Evolutionary conservation across 768 basidiomycete species (phyloP).

Genomic region (Wakefieldia striispora): DNA sequence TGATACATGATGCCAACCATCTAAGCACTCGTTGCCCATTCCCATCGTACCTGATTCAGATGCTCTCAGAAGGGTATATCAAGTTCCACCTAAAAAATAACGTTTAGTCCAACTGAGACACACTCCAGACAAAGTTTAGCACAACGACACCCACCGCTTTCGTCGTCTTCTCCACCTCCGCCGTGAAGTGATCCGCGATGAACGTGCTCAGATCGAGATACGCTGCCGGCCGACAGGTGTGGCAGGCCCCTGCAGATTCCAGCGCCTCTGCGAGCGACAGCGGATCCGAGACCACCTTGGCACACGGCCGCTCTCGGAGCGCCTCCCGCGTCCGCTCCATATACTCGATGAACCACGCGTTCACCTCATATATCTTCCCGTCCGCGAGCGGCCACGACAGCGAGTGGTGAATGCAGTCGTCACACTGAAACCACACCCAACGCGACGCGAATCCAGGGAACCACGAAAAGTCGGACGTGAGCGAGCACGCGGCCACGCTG

Average conservation of each 20-base stretch:
- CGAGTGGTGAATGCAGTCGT: constrained; percentile 34
- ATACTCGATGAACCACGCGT: constrained; percentile 34
- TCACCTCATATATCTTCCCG: constrained; percentile 36
- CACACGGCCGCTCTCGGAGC: constrained; percentile 31
- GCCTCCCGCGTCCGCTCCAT: constrained; percentile 32
- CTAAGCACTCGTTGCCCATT: constrained; percentile 1
- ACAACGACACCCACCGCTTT: constrained; percentile 25
- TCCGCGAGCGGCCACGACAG: constrained; percentile 35
- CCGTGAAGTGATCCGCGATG: constrained; percentile 29
- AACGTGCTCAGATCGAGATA: constrained; percentile 34
- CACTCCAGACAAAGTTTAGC: constrained; percentile 1
- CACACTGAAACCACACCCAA: constrained; percentile 40
- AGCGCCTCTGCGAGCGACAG: constrained; percentile 31
- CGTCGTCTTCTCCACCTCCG: constrained; percentile 29
- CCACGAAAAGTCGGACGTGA: constrained; percentile 37
- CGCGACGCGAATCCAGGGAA: constrained; percentile 36
- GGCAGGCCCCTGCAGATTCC: constrained; percentile 27
- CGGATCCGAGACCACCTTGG: constrained; percentile 30
- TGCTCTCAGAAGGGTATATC: constrained; percentile 27
- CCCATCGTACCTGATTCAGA: neutral
- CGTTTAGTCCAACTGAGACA: constrained; percentile 7
- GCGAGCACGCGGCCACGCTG: constrained; percentile 28
- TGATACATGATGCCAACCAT: constrained; percentile 4
- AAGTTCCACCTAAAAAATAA: constrained; percentile 30
- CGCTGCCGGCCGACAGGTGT: constrained; percentile 30